Percentiles rank a stretch among this genome's conserved stretches.
phyloP scores from a whole-genome alignment of 345 rosid species.

The Boechera retrofracta region DNA sequence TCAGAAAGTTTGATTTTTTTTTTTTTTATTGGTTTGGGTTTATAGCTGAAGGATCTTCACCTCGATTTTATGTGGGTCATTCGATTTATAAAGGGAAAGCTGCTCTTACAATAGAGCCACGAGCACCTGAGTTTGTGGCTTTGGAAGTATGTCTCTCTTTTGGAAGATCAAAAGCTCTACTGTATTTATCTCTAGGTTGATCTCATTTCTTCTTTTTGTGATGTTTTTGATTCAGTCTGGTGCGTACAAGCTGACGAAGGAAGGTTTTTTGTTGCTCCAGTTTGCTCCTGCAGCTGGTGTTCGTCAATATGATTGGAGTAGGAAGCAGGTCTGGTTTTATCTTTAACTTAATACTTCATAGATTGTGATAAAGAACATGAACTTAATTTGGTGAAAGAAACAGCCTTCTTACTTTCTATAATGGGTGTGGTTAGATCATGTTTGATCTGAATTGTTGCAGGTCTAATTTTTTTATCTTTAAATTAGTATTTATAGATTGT shows the following conservation, averaged over 20 bases:
- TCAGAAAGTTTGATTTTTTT: neutral
- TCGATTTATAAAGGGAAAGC: slow-evolving; percentile 97
- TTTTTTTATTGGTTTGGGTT: slow-evolving; percentile 13
- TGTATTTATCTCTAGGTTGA: slow-evolving; percentile 6
- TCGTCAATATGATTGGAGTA: slow-evolving; percentile 88
- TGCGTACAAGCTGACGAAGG: slow-evolving; percentile 71
- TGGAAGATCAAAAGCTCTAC: neutral
- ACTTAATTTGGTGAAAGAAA: neutral
- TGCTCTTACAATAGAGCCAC: slow-evolving; percentile 83
- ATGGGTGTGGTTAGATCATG: neutral
- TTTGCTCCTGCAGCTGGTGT: slow-evolving; percentile 87
- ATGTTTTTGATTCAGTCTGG: slow-evolving; percentile 63
- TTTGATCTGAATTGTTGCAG: slow-evolving; percentile 43
- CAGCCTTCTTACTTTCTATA: neutral
- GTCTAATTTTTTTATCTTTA: slow-evolving; percentile 36
- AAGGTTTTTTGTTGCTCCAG: slow-evolving; percentile 74
- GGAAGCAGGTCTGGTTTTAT: slow-evolving; percentile 68
- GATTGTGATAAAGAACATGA: neutral
- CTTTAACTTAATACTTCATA: neutral
- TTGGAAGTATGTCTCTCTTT: slow-evolving; percentile 57
- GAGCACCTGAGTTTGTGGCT: slow-evolving; percentile 75
- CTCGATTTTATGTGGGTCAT: slow-evolving; percentile 74
- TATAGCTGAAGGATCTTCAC: slow-evolving; percentile 54
- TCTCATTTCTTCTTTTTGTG: neutral
- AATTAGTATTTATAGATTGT: neutral